These are phyloP conservation scores for Dioscorea dumetorum DNA, from an alignment of 106 monocot genomes.

Conservation along the genomic window DNA sequence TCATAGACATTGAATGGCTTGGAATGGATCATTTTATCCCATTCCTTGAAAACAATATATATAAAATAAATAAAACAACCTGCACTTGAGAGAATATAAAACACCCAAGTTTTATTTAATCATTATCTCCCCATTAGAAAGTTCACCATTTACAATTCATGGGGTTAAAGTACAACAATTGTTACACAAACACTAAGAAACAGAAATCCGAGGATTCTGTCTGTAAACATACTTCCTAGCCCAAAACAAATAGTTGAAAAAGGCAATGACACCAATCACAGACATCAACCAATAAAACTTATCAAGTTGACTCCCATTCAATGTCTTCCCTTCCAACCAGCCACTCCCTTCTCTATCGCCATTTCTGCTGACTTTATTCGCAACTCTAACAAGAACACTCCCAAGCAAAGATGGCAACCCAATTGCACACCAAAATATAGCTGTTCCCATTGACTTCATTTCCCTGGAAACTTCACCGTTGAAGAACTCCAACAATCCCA, in stretches of 20 bases:
- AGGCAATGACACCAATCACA: constrained; percentile 11
- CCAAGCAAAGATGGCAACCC: constrained; percentile 51
- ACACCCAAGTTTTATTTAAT: not conserved
- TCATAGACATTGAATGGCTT: constrained; percentile 17
- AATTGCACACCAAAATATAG: constrained; percentile 52
- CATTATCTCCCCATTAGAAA: not conserved
- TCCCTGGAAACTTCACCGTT: constrained; percentile 29
- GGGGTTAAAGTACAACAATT: not conserved
- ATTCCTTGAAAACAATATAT: not conserved
- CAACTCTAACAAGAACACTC: constrained; percentile 30
- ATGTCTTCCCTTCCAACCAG: constrained; percentile 54
- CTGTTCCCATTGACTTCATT: constrained; percentile 56
- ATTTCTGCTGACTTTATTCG: constrained; percentile 36
- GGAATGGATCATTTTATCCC: too few relatives aligned
- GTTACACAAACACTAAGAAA: too few relatives aligned
- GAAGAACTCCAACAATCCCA: constrained; percentile 65
- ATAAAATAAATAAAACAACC: not conserved
- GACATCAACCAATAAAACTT: constrained; percentile 54
- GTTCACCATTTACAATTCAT: too few relatives aligned
- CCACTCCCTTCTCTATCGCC: constrained; percentile 14
- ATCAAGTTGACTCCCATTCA: constrained; percentile 58
- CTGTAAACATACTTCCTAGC: constrained; percentile 43
- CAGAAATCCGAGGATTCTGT: constrained; percentile 3
- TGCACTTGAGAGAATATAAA: not conserved
- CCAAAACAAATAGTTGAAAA: constrained; percentile 47